These are phyloP conservation scores for Gracilaria domingensis DNA, from an alignment of 23 red algal genomes.

Conservation along the genomic window DNA sequence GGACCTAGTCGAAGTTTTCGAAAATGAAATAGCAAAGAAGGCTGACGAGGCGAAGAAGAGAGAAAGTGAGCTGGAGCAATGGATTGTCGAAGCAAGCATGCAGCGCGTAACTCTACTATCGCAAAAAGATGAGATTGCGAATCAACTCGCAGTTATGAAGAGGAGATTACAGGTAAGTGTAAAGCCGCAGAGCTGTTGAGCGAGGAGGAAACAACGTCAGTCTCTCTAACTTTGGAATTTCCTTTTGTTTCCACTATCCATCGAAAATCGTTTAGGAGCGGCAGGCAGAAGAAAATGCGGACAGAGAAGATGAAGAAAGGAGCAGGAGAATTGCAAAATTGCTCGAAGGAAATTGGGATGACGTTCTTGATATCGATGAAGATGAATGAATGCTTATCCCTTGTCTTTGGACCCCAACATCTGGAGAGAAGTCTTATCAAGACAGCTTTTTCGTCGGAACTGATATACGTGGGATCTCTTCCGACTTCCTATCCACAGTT, in stretches of 20 bases:
- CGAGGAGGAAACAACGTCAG: neutral
- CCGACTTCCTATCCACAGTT: no score
- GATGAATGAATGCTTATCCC: neutral
- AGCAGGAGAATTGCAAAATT: neutral
- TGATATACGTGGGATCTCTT: neutral
- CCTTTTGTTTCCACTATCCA: neutral
- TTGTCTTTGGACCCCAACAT: neutral
- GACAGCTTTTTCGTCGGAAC: neutral
- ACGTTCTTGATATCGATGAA: constrained; percentile 17
- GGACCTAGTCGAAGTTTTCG: constrained; percentile 9
- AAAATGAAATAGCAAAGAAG: constrained; percentile 1
- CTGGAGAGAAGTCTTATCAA: neutral
- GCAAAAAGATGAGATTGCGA: constrained; percentile 12
- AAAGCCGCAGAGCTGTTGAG: neutral
- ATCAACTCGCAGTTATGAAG: constrained; percentile 12
- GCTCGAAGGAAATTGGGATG: neutral
- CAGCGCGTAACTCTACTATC: constrained; percentile 18
- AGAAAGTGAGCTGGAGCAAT: constrained; percentile 19
- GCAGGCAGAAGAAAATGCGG: neutral
- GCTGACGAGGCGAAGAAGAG: neutral
- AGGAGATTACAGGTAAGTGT: constrained; percentile 23
- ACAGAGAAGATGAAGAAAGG: neutral
- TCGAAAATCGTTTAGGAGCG: neutral
- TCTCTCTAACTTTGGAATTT: neutral
- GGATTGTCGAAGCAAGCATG: constrained; percentile 17